Base-by-base conservation (phyloP, 805 yeast species). In the Ogataea zsoltii region DNA sequence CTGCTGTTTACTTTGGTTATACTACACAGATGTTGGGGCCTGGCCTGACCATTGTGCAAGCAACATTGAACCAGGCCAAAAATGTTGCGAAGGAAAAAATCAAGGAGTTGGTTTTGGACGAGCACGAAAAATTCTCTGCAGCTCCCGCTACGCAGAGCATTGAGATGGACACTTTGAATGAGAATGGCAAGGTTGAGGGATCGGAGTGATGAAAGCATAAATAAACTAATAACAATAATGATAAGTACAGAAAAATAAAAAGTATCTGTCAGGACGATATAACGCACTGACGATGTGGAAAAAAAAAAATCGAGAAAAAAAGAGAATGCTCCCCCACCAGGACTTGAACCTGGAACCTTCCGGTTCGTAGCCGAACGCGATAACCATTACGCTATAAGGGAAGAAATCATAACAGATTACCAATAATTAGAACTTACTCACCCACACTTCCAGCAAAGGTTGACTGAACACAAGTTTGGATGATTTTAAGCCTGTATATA, bases 11-110 rank as follows among this genome's bases (percentile, higher is more conserved):
- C 61, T 76, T 86, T 41, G 75, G 89, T 48, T 84, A 87, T 60
- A 76, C 75, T 45, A 72, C 85, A 62, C 85, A 85, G 53, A 68
- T 92, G 63, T 77, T 92, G 70, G 84, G 85, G 5, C 96, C 97
- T 0, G 82, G 91, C 10, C 53, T 79, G 41, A 69, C 74, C 31
- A 80, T 90, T 18, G 76, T 69, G 4, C 75, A 76, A 45, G 74
- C 83, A 15, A 78, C 85, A 58, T 39, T 76, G 11, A 79, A 79
- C 31, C 85, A 85, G 56, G 68, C 83, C 0, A 60, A 80, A 32
- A 67, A 63, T 1, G 78, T 85, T 16, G 80, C 74, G 13, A 88
- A 82, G 56, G 76, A 72, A 38, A 81, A 78, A 56, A 61, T 87
- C 48, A 78, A 80, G 46, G 82, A 80, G 43, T 61, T 82, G 44